Evolutionary conservation across 352 stramenopile species (phyloP), one percentile per base, ranked within the genome.

Genomic region (Phytophthora palmivora): DNA sequence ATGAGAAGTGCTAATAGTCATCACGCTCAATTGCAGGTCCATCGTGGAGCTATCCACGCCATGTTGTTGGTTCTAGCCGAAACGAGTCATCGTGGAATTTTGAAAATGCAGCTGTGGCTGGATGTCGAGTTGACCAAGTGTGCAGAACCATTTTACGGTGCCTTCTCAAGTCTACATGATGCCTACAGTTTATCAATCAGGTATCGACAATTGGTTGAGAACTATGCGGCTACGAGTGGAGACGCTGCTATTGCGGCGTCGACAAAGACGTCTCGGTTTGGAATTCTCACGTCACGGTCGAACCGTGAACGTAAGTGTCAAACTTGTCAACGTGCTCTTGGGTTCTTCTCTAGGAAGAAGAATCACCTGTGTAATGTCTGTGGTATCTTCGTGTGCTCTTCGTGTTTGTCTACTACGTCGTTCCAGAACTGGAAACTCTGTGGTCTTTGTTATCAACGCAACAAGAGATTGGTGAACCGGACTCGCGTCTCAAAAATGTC

Each of bases 51-150:
- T 16, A 74, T 91, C 37, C 79, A 85, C 66, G 74, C 81, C n/a
- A 76, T 86, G 60, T 53, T 88, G 47, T 24, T 91, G 3, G 71
- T 91, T 22, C 66, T 91, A 2, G 77, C 62, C 0, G 82, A 91
- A 62, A 91, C 79, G 5, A 74, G 69, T 42, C 74, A 78, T 39
- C 72, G 74, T 0, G 78, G 74, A 7, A 66, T 87, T 43, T 61
- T 91, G 54, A 82, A 83, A 51, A 88, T 91, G 79, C 76, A 89
- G 41, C 30, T 91, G 19, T 89, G 82, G 80, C 78, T 91, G 21
- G 82, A 91, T 46, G 70, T 82, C 2, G 77, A 91, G 45, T 59
- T 88, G 7, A 85, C 78, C 16, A 79, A 81, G 47, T 79, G 70
- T 33, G 61, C 55, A 6, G 74, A 85, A 18, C 72, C 73, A 9